Percentiles rank a stretch among this genome's conserved stretches.
Conservation (phyloP, 345 rosid species). For the Geranium brycei region DNA sequence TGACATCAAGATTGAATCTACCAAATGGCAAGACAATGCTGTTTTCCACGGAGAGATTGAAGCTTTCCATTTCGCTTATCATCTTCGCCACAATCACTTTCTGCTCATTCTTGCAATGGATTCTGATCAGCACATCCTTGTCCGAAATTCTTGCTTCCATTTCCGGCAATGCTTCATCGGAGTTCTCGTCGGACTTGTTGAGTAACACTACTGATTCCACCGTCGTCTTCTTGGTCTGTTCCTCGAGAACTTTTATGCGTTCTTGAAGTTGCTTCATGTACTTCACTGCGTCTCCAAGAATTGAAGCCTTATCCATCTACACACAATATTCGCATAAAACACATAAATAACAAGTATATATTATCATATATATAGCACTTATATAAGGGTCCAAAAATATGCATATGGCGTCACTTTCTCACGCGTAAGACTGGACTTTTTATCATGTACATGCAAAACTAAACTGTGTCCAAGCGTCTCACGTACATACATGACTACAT, state of each 20-base stretch:
- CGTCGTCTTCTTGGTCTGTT: constrained; percentile 35
- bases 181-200: constrained; percentile 16
- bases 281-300: constrained; percentile 62
- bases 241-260: constrained; percentile 34
- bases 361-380: too few species aligned
- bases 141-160: constrained; percentile 52
- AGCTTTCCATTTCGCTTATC: constrained; percentile 35
- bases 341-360: too few species aligned
- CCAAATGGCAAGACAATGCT: constrained; percentile 54
- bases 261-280: constrained; percentile 64
- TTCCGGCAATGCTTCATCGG: constrained; percentile 37
- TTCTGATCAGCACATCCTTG: constrained; percentile 43
- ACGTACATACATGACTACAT: too few species aligned
- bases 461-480: too few species aligned
- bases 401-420: too few species aligned
- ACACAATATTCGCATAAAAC: background rate
- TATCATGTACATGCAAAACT: too few species aligned
- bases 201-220: constrained; percentile 45
- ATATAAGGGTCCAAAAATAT: too few species aligned
- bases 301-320: constrained; percentile 55
- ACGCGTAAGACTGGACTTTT: too few species aligned
- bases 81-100: constrained; percentile 33
- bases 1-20: constrained; percentile 43
- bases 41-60: constrained; percentile 36
- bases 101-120: constrained; percentile 41